Base-by-base conservation (phyloP, 805 yeast species). In the Tetrapisispora taiwanensis region DNA sequence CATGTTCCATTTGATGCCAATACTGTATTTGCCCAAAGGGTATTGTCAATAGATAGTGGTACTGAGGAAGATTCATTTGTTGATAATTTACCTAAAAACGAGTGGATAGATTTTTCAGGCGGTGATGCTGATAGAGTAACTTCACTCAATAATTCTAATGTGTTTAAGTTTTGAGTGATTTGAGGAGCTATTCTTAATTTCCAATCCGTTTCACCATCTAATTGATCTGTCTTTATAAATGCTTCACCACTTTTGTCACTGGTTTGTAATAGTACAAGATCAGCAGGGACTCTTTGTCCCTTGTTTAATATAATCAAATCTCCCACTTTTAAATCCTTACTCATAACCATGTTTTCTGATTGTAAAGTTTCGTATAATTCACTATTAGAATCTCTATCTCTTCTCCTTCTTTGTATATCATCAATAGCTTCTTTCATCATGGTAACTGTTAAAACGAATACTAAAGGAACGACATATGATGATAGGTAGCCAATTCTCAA, bases 121-220 rank as follows among this genome's bases (percentile, higher is more conserved):
- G 81, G 74, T 13, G 81, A 76, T 7, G 87, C 87, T 2, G 73
- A 69, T n/a, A 88, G 71, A 36, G 71, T 68, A 36, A 78, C 70
- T 45, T 74, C 72, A 20, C 69, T 68, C 13, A 59, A 33, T 41
- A 84, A 58, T 35, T 75, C 76, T 39, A 69, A 68, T 12, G 73
- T 63, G 12, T 75, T 63, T 32, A 76, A 51, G 26, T 61, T 61
- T 58, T 90, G 97, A 0, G 96, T 84, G 22, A 79, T 55, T 10
- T 79, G 73, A 39, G 81, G 74, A 0, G 97, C 90, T 30, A 85
- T 66, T 54, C 98, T 71, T 44, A 92, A 70, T 62, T 92, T 92
- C 99, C 99, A 92, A 66, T 92, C 99, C 5, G 98, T 92, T 64
- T 92, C 99, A 59, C 99, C 99, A 64, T 92, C 99, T 39, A 92